phyloP scores from a whole-genome alignment of 768 basidiomycete species.

The Daedalea quercina region DNA sequence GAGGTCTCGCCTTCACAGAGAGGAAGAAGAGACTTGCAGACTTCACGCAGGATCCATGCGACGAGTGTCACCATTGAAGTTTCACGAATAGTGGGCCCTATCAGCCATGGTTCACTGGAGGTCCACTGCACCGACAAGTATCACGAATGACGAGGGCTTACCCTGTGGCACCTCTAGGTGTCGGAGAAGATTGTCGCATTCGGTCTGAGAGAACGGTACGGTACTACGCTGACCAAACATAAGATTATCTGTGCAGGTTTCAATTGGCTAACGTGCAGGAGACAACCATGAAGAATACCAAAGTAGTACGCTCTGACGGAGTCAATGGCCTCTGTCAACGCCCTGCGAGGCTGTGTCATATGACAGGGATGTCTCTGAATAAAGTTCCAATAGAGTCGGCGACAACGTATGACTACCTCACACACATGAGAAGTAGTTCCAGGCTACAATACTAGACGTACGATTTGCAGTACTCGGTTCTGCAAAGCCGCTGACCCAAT shows the following conservation, averaged over 20 bases:
- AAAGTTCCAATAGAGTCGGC: conserved; percentile 47
- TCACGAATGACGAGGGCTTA: neutral
- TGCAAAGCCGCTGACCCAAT: neutral
- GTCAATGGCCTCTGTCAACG: conserved; percentile 40
- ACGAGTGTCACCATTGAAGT: conserved; percentile 37
- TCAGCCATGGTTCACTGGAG: neutral
- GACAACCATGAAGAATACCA: conserved; percentile 5
- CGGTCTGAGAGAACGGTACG: conserved; percentile 46
- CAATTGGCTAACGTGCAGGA: neutral
- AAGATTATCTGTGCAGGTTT: conserved; percentile 39
- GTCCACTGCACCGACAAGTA: too few species aligned
- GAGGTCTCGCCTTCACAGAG: neutral
- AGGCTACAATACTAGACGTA: neutral
- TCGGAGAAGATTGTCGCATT: conserved; percentile 45
- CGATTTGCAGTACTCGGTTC: conserved; percentile 16
- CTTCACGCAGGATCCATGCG: conserved; percentile 44
- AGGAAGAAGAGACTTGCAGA: conserved; percentile 24
- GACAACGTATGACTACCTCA: conserved; percentile 34
- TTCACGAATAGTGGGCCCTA: neutral
- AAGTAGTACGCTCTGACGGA: conserved; percentile 46
- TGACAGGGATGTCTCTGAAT: conserved; percentile 44
- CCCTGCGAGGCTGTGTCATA: conserved; percentile 32
- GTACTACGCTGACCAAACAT: conserved; percentile 35
- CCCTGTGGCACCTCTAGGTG: conserved; percentile 17
- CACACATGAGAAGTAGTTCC: neutral